A percentile compares a stretch with the other conserved stretches of the same genome.
Conservation (phyloP, 768 basidiomycete genomes). For the Cystofilobasidium bisporidii region DNA sequence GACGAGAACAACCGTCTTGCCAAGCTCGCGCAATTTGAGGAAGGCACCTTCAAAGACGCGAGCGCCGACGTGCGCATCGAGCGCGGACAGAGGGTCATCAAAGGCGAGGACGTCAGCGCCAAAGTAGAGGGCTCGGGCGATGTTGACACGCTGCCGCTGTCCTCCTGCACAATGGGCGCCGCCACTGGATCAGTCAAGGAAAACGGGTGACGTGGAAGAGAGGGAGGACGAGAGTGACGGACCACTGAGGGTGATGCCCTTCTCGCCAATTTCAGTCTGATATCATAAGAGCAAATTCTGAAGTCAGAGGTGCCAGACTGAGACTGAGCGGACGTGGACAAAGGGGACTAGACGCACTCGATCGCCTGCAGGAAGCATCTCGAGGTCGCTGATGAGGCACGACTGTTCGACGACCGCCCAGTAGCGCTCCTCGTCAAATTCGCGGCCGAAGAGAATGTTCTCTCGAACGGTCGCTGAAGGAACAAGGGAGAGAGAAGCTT, state of each 20-base stretch:
- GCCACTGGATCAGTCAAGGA: background rate
- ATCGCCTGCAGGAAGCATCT: slow-evolving; percentile 63
- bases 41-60: slow-evolving; percentile 63
- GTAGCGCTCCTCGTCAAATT: slow-evolving; percentile 69
- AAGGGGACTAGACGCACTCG: slow-evolving; percentile 31
- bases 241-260: slow-evolving; percentile 61
- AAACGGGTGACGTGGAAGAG: background rate
- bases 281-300: no score
- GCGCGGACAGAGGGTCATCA: slow-evolving; percentile 76
- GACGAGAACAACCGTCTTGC: slow-evolving; percentile 76
- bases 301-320: no score
- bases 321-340: no score
- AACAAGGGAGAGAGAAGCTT: background rate
- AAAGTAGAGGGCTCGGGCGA: slow-evolving; percentile 79
- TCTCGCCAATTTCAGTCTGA: slow-evolving; percentile 50
- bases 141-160: slow-evolving; percentile 69
- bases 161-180: slow-evolving; percentile 44
- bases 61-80: slow-evolving; percentile 59
- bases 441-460: slow-evolving; percentile 64
- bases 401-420: slow-evolving; percentile 73
- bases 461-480: slow-evolving; percentile 11
- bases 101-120: slow-evolving; percentile 81
- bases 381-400: slow-evolving; percentile 48
- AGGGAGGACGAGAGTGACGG: background rate
- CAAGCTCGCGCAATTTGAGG: slow-evolving; percentile 45